phyloP scores from a whole-genome alignment of 305 asterid genomes.

The Caryopteris hybrid region DNA sequence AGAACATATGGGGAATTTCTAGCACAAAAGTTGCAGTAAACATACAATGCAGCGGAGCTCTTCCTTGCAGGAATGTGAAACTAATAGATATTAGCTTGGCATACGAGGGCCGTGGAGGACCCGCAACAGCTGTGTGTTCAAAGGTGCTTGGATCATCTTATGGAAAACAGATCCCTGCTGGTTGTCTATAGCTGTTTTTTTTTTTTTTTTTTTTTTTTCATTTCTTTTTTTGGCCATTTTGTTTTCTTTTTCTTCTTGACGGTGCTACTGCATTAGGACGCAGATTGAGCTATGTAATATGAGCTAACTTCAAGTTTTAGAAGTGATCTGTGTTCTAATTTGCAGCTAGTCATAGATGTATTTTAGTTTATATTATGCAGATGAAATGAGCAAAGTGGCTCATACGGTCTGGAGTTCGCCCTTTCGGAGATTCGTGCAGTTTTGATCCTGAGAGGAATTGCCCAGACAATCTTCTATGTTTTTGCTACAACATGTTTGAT shows the following conservation, averaged over 20 bases:
- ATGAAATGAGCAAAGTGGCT: background rate
- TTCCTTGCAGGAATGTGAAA: slow-evolving; percentile 50
- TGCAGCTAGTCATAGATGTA: background rate
- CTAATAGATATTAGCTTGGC: slow-evolving; percentile 38
- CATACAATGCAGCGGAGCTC: slow-evolving; percentile 37
- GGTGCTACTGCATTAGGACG: background rate
- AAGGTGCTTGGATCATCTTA: slow-evolving; percentile 40
- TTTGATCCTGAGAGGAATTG: background rate
- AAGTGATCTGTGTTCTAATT: no score
- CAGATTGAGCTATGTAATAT: background rate
- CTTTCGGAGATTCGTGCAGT: background rate
- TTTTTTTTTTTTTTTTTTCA: no score
- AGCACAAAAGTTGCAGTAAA: slow-evolving; percentile 39
- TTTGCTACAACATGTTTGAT: background rate
- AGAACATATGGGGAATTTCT: slow-evolving; percentile 52
- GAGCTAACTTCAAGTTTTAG: background rate
- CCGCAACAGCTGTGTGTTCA: slow-evolving; percentile 34
- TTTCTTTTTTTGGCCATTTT: no score
- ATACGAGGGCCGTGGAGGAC: slow-evolving; percentile 32
- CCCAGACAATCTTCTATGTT: no score
- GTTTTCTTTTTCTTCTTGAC: background rate
- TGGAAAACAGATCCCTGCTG: slow-evolving; percentile 41
- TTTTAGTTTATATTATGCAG: background rate
- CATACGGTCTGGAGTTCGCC: background rate
- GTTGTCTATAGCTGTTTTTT: slow-evolving; percentile 59